Evolutionary conservation across 306 rosid genomes (phyloP).

Genomic region (Cucurbita ficifolia): DNA sequence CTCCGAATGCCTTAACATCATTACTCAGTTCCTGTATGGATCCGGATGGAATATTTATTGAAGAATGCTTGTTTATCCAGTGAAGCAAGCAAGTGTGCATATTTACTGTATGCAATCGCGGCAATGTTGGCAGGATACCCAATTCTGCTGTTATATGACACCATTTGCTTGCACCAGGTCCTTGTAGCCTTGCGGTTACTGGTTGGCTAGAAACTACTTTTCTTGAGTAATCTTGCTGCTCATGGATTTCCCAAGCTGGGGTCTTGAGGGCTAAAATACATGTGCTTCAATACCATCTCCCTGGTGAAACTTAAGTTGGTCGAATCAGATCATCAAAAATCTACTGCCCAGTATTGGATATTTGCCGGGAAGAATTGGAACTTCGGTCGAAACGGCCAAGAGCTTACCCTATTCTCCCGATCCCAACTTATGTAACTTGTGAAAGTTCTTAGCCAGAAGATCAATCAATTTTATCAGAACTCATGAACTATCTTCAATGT

Average conservation of each 20-base stretch:
- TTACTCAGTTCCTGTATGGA: constrained; percentile 2
- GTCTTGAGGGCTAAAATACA: not conserved
- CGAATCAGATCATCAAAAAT: not conserved
- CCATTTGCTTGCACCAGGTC: constrained; percentile 3
- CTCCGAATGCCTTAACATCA: not conserved
- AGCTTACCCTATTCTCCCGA: not conserved
- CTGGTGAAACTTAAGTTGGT: not conserved
- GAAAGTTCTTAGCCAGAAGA: not conserved
- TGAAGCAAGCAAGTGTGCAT: not conserved
- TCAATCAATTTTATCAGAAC: not conserved
- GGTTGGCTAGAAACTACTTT: not conserved
- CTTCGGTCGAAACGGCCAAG: not conserved
- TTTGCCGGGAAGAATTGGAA: not conserved
- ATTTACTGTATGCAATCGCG: not conserved
- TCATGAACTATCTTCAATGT: not conserved
- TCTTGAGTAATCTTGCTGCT: constrained; percentile 3
- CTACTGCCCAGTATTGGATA: not conserved
- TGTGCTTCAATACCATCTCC: not conserved
- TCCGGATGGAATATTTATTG: not conserved
- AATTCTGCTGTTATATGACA: not conserved
- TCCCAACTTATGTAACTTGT: not conserved
- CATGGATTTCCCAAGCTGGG: not conserved
- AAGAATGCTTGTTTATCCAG: constrained; percentile 1
- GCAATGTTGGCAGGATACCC: not conserved
- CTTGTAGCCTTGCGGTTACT: not conserved